These are phyloP conservation scores for Malassezia arunalokei DNA, from an alignment of 1,284 basidiomycete genomes.

Conservation along the genomic window DNA sequence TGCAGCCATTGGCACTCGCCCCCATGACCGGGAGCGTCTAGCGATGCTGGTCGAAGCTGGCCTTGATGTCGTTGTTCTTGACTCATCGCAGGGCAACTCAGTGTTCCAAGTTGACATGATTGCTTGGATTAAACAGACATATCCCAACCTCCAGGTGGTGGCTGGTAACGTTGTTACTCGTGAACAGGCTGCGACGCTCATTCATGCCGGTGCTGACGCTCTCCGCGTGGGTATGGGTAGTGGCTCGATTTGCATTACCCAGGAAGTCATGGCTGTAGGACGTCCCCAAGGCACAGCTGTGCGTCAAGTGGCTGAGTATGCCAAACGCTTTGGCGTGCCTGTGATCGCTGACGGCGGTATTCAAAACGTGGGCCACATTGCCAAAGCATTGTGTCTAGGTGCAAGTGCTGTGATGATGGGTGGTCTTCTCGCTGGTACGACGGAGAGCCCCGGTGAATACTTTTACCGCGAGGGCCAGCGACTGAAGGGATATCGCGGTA, in stretches of 20 bases:
- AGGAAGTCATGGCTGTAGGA: conserved; percentile 99
- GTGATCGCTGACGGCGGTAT: conserved; percentile 98
- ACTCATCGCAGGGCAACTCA: conserved; percentile 95
- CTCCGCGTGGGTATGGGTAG: conserved; percentile 94
- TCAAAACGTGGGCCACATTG: conserved; percentile 89
- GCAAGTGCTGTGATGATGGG: conserved; percentile 99
- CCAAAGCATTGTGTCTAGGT: conserved; percentile 87
- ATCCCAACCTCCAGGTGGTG: conserved; percentile 68
- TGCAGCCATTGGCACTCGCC: conserved; percentile 89
- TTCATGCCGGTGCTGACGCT: conserved; percentile 85
- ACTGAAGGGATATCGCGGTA: conserved; percentile 95
- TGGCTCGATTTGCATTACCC: conserved; percentile 97
- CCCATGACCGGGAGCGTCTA: conserved; percentile 74
- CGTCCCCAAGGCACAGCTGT: conserved; percentile 95
- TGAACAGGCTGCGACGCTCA: conserved; percentile 87
- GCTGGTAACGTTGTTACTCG: conserved; percentile 96
- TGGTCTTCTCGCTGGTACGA: conserved; percentile 83
- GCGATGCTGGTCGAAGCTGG: conserved; percentile 79
- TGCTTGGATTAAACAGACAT: conserved; percentile 73
- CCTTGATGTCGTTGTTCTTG: conserved; percentile 84
- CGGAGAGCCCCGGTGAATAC: conserved; percentile 95
- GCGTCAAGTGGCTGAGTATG: conserved; percentile 85
- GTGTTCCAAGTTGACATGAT: conserved; percentile 90
- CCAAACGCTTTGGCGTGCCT: conserved; percentile 82
- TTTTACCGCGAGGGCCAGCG: conserved; percentile 98